Conservation (phyloP, 2,329 filamentous ascomycete species). For the Colletotrichum theobromicola region DNA sequence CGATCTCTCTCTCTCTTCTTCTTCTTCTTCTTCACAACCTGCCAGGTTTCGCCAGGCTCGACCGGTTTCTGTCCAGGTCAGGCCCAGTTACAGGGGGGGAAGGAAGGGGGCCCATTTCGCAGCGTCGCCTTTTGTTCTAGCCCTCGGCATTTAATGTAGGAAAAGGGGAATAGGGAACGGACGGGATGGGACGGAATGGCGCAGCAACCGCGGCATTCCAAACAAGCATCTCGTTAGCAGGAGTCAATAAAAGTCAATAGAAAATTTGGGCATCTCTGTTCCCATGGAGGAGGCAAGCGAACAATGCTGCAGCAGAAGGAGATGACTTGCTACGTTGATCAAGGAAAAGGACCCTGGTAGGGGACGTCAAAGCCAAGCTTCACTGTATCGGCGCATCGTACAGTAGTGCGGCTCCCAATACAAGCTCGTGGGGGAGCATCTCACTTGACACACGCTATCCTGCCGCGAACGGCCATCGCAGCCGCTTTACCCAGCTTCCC, state of each 20-base stretch:
- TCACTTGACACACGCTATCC: neutral
- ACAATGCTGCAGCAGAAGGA: neutral
- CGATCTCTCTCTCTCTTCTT: neutral
- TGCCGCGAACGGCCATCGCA: neutral
- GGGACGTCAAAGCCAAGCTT: neutral
- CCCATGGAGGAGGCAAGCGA: too few species aligned
- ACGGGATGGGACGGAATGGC: constrained; percentile 16
- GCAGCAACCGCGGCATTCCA: constrained; percentile 1
- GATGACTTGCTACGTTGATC: neutral
- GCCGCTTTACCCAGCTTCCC: neutral
- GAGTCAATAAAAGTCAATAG: too few species aligned
- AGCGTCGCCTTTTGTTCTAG: constrained; percentile 4
- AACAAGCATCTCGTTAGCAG: constrained; percentile 10
- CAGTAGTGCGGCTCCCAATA: constrained; percentile 3
- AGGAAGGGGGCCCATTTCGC: neutral
- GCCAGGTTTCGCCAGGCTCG: neutral
- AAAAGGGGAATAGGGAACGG: neutral
- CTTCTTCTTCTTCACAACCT: neutral
- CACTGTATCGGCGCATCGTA: neutral
- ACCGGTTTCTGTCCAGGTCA: neutral
- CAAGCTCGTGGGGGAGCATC: constrained; percentile 1
- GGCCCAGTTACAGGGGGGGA: neutral
- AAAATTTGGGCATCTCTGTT: too few species aligned
- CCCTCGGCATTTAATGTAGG: neutral
- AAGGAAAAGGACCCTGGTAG: neutral